These are phyloP conservation scores for Aspergillus pseudonomiae DNA, from an alignment of 2,329 filamentous ascomycete genomes.

Conservation along the genomic window DNA sequence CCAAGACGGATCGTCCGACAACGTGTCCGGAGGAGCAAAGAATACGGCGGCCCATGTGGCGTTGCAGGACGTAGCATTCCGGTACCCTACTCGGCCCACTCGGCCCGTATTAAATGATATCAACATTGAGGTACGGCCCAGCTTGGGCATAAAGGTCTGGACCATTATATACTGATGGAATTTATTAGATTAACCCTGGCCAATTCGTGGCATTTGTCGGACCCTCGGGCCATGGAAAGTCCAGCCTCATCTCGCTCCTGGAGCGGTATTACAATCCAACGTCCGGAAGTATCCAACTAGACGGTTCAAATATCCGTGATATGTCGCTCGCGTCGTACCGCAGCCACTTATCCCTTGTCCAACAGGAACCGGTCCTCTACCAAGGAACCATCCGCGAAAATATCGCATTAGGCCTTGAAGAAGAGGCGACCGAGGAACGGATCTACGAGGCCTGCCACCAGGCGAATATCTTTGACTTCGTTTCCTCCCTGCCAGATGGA, in stretches of 20 bases:
- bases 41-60: neutral
- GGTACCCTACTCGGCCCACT: slow-evolving; percentile 67
- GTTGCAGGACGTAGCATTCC: slow-evolving; percentile 65
- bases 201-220: slow-evolving; percentile 62
- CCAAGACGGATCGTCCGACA: neutral
- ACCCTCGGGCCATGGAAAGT: slow-evolving; percentile 62
- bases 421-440: slow-evolving; percentile 29
- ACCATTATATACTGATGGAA: too few relatives aligned
- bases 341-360: slow-evolving; percentile 68
- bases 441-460: slow-evolving; percentile 37
- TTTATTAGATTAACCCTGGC: slow-evolving; percentile 42
- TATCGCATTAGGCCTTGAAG: slow-evolving; percentile 59
- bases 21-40: neutral
- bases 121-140: slow-evolving; percentile 45
- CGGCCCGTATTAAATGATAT: slow-evolving; percentile 59
- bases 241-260: slow-evolving; percentile 64
- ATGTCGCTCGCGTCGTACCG: slow-evolving; percentile 67
- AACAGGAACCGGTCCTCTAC: slow-evolving; percentile 74
- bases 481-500: slow-evolving; percentile 42
- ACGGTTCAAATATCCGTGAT: slow-evolving; percentile 61
- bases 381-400: slow-evolving; percentile 71
- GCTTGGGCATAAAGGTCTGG: neutral
- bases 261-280: slow-evolving; percentile 70
- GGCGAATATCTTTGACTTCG: slow-evolving; percentile 42
- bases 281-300: slow-evolving; percentile 65